These are phyloP conservation scores for Afroboletus lepidellus DNA, from an alignment of 1,284 basidiomycete species.

Conservation along the genomic window DNA sequence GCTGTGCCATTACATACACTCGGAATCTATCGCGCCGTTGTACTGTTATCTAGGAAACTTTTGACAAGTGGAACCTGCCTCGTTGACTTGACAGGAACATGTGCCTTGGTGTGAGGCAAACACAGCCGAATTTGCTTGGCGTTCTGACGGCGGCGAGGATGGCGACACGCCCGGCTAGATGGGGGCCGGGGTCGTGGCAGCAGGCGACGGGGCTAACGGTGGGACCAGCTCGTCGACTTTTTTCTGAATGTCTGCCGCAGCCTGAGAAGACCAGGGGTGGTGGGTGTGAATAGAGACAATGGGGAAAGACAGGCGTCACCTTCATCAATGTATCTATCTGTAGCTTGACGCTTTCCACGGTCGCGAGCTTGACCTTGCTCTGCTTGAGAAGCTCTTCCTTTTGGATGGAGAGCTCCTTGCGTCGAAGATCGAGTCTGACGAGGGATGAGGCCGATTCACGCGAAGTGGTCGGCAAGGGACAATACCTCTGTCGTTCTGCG, in stretches of 20 bases:
- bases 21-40: slow-evolving; percentile 29
- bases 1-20: slow-evolving; percentile 21
- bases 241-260: slow-evolving; percentile 68
- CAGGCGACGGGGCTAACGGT: slow-evolving; percentile 34
- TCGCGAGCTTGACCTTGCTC: slow-evolving; percentile 61
- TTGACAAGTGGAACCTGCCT: slow-evolving; percentile 13
- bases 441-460: slow-evolving; percentile 8
- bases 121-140: not conserved
- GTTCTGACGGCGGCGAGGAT: not conserved
- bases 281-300: slow-evolving; percentile 14
- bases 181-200: slow-evolving; percentile 24
- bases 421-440: slow-evolving; percentile 60
- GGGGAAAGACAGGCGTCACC: slow-evolving; percentile 38
- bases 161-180: slow-evolving; percentile 13
- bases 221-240: slow-evolving; percentile 69
- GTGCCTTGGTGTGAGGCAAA: not conserved
- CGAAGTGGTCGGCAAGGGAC: not conserved
- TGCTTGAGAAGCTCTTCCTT: slow-evolving; percentile 75
- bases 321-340: slow-evolving; percentile 75
- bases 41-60: slow-evolving; percentile 32
- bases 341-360: slow-evolving; percentile 69
- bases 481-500: slow-evolving; percentile 73
- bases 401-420: slow-evolving; percentile 59
- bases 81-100: slow-evolving; percentile 6
- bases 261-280: slow-evolving; percentile 38